Conservation (phyloP, 441 rosid species). For the Bruguiera hainesii region DNA sequence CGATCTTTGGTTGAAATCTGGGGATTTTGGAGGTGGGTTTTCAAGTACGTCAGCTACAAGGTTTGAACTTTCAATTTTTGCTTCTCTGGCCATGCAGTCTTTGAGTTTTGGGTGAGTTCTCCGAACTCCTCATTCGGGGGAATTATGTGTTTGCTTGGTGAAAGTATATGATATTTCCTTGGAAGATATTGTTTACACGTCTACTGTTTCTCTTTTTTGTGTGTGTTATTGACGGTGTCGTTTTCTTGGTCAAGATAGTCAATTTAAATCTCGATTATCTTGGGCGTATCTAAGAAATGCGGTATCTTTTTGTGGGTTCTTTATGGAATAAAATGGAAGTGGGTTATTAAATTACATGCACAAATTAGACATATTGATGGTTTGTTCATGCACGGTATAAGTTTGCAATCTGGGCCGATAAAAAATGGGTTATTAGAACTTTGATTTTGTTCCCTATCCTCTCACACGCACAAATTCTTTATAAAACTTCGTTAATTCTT, state of each 20-base stretch:
- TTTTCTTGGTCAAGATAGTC: too few species aligned
- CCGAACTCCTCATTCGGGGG: not conserved
- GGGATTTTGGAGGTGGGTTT: conserved; percentile 34
- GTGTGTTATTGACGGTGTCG: too few species aligned
- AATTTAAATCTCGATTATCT: not conserved
- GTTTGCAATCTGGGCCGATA: conserved; percentile 32
- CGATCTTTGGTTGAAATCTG: conserved; percentile 23
- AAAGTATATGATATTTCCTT: not conserved
- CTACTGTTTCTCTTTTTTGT: too few species aligned
- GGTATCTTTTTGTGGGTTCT: not conserved
- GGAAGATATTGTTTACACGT: too few species aligned
- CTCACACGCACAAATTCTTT: conserved; percentile 14
- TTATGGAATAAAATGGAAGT: conserved; percentile 8
- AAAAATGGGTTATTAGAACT: conserved; percentile 12
- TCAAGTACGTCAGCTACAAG: conserved; percentile 17
- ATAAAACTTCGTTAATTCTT: conserved; percentile 15
- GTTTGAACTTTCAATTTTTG: conserved; percentile 20
- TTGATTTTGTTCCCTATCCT: conserved; percentile 21
- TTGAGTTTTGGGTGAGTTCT: conserved; percentile 43
- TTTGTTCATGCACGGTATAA: conserved; percentile 36
- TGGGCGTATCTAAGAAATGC: not conserved
- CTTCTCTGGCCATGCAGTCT: conserved; percentile 41
- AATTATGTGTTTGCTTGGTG: not conserved
- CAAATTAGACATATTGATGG: conserved; percentile 24
- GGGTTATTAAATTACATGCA: conserved; percentile 19